Conservation (phyloP, 805 yeast species). For the Yarrowia sp. region DNA sequence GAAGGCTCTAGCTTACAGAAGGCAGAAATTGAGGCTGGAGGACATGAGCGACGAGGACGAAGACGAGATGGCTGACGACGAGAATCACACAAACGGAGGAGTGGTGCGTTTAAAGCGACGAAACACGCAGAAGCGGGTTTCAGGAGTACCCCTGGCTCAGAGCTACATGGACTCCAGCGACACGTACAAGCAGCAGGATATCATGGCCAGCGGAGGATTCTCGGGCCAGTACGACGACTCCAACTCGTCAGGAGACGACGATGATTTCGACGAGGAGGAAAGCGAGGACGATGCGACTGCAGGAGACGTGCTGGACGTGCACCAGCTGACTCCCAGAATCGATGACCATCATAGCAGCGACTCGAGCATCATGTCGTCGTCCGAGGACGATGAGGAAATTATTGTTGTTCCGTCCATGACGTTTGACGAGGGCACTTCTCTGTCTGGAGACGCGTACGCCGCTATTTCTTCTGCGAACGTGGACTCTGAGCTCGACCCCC, state of each 20-base stretch:
- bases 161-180: conserved; percentile 18
- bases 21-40: conserved; percentile 14
- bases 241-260: conserved; percentile 20
- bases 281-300: background rate
- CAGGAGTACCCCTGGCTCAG: conserved; percentile 14
- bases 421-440: conserved; percentile 3
- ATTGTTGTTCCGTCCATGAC: background rate
- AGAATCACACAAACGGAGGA: conserved; percentile 19
- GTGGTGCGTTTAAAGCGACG: conserved; percentile 1
- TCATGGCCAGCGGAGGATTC: conserved; percentile 1
- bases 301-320: background rate
- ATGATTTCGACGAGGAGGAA: conserved; percentile 26
- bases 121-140: conserved; percentile 6
- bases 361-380: conserved; percentile 30
- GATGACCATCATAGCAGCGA: conserved; percentile 12
- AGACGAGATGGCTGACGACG: conserved; percentile 19
- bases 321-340: conserved; percentile 16
- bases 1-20: conserved; percentile 1
- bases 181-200: conserved; percentile 5
- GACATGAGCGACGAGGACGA: conserved; percentile 6
- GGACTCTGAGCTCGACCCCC: conserved; percentile 26
- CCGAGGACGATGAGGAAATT: conserved; percentile 30
- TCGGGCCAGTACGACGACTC: conserved; percentile 24
- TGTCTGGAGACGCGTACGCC: conserved; percentile 3
- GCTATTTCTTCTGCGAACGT: conserved; percentile 19